Percentiles rank a stretch among this genome's conserved stretches.
These are phyloP conservation scores for Cercospora berteroae DNA, from an alignment of 2,329 filamentous ascomycete species.

Conservation along the genomic window DNA sequence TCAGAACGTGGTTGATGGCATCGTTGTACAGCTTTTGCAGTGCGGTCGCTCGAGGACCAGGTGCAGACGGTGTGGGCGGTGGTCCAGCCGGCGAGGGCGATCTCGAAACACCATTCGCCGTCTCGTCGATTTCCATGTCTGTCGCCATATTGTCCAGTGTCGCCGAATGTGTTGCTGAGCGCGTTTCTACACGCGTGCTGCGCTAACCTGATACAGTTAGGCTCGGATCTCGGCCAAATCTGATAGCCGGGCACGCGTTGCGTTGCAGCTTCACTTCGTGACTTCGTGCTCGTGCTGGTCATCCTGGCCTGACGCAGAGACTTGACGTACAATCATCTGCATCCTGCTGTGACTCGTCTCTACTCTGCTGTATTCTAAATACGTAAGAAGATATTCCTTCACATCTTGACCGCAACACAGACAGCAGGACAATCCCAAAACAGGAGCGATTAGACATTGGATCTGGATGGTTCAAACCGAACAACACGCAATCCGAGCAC, in stretches of 20 bases:
- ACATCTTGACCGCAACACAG: neutral
- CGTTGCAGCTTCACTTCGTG: neutral
- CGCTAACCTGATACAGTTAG: neutral
- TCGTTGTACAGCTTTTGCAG: slow-evolving; percentile 60
- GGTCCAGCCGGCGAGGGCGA: slow-evolving; percentile 24
- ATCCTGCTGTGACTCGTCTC: neutral
- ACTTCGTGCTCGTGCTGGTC: neutral
- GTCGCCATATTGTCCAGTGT: slow-evolving; percentile 14
- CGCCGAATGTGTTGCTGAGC: neutral
- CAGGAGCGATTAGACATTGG: neutral
- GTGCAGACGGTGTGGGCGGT: slow-evolving; percentile 54
- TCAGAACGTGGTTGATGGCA: slow-evolving; percentile 59
- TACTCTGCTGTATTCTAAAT: neutral
- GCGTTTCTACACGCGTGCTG: neutral
- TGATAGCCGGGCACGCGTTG: neutral
- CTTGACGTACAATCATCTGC: neutral
- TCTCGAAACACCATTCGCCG: slow-evolving; percentile 10
- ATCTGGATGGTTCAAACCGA: neutral
- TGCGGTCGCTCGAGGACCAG: slow-evolving; percentile 59
- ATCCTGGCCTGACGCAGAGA: neutral
- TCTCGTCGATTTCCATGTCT: slow-evolving; percentile 19
- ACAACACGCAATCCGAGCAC: neutral
- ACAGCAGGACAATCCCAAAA: neutral
- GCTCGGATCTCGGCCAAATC: neutral
- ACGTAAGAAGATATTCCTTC: neutral